Conservation (phyloP, 352 stramenopile genomes). For the Pythium insidiosum region DNA sequence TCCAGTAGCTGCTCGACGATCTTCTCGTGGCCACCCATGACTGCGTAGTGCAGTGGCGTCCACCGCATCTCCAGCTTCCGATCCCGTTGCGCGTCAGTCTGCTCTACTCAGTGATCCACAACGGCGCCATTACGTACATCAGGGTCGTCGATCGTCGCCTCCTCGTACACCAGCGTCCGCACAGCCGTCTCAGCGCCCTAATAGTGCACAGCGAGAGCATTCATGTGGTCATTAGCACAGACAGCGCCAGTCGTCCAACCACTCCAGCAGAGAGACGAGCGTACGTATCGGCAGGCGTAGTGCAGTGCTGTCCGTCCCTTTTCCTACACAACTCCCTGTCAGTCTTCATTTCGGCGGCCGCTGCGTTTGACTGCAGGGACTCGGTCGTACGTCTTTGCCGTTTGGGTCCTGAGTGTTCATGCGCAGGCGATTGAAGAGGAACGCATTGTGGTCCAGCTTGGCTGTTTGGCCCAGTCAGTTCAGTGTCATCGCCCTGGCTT, state of each 20-base stretch:
- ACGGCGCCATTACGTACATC: conserved; percentile 62
- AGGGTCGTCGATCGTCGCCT: conserved; percentile 67
- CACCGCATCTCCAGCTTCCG: conserved; percentile 64
- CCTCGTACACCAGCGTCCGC: conserved; percentile 56
- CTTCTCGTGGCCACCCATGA: conserved; percentile 62
- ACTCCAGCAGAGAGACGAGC: no score
- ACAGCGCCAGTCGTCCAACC: no score
- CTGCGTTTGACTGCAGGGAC: no score
- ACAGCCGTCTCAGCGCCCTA: conserved; percentile 48
- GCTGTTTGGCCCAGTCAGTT: conserved; percentile 14
- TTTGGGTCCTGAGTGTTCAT: conserved; percentile 63
- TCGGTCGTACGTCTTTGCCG: conserved; percentile 44
- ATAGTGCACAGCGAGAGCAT: no score
- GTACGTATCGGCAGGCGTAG: conserved; percentile 62
- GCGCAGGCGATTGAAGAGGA: conserved; percentile 49
- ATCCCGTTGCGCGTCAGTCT: no score
- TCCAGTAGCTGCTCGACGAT: conserved; percentile 48
- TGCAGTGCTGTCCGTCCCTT: conserved; percentile 67
- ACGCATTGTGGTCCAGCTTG: conserved; percentile 65
- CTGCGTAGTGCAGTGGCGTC: conserved; percentile 71
- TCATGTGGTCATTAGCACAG: no score
- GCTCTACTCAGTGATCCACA: no score
- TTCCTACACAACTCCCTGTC: no score
- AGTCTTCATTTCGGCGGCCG: no score
- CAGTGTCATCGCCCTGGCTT: neutral